Base-by-base conservation (phyloP, 1,139 yeast species). In the Magnusiomyces paraingens region DNA sequence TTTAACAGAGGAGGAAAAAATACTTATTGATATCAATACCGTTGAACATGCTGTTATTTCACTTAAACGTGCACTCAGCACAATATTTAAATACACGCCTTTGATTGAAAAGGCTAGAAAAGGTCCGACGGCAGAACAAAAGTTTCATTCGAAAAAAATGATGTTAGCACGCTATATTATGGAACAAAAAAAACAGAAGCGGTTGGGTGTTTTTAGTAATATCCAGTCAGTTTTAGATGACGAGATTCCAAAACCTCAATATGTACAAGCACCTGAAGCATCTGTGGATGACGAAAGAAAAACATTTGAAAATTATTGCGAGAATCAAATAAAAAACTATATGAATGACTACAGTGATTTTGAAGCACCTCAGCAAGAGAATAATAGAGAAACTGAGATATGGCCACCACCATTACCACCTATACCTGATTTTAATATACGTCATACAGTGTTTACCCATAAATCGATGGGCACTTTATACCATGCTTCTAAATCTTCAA, bases 391-490 rank as follows among this genome's bases (percentile, higher is more conserved):
- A 6, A 12, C 21, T 15, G n/a, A 35, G 20, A 17, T 20, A n/a
- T 66, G 69, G 73, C 84, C 82, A 0, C 97, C 97, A 1, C 74
- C 75, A 4, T 69, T 91, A 26, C 98, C 98, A 0, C 70, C 69
- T 22, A 87, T 93, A 52, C 69, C 74, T 11, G 80, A 86, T 63
- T 78, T 79, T 1, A 74, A 73, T 3, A 76, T 91, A 22, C 73
- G 76, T 57, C 81, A 83, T 11, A 78, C 87, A 53, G 96, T 90
- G 0, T 93, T 90, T 64, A 81, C 85, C 22, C 98, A 93, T 67
- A 83, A 83, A 60, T 90, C 97, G 0, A 74, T 81, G 5, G 79
- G 84, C 29, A 81, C 82, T 58, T 80, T 80, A 58, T 79, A 82
- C 59, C 69, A 80, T 14, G 57, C 81, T 62, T 68, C 85, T 51